Base-by-base conservation (phyloP, 306 rosid genomes). In the Vachellia pachyceras region DNA sequence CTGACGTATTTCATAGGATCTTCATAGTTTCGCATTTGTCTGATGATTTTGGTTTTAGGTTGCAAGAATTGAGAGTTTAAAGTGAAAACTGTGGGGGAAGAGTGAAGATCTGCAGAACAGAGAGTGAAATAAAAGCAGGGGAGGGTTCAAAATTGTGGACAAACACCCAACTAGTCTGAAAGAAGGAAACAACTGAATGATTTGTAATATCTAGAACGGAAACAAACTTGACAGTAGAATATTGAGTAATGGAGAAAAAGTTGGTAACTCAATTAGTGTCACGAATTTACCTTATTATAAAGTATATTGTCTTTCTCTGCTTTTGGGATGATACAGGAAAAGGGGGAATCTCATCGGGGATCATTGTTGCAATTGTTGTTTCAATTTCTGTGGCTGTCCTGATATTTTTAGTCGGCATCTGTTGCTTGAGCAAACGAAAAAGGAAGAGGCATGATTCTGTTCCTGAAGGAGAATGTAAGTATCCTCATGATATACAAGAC, bases 361-460 rank as follows among this genome's bases (percentile, higher is more conserved):
- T 71, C 33, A 72, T 82, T 76, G 70, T 87, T 40, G 85, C 88
- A 11, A 76, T 87, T 79, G 79, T 77, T 50, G 81, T 87, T 5
- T 88, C 88, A 49, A 61, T 84, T 58, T 18, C 55, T 10, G 84
- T 74, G 61, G 78, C 76, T 50, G 29, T 79, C 14, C 47, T 75
- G 37, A 73, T 82, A 14, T 69, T 84, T 6, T 4, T 73, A 0
- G 39, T 60, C 10, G 85, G 81, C 3, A 12, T 75, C 22, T 80
- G 80, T 45, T 81, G 78, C 81, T 25, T 85, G 64, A 44, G 61
- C 5, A 88, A 54, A 72, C 83, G 69, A 71, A 69, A 67, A 23
- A 72, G 57, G 64, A 79, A 82, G 68, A 79, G 69, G 40, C 39
- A 3, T 18, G 74, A 61, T 7, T 45, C 79, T 78, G 58, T 29